A percentile compares a stretch with the other conserved stretches of the same genome.
Conservation (phyloP, 495 filamentous ascomycete species). For the Daldinia decipiens region DNA sequence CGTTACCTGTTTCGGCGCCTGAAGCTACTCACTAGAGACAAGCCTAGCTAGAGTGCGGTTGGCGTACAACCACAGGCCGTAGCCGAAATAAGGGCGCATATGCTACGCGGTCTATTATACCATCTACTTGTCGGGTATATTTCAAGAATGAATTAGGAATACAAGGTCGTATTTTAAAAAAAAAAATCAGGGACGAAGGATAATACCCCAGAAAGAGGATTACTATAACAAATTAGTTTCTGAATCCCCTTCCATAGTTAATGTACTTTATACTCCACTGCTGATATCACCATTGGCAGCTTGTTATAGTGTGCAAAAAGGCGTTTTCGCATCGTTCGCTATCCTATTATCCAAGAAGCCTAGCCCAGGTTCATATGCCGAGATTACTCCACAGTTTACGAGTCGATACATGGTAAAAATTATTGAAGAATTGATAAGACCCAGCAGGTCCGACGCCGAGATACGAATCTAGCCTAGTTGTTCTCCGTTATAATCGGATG, state of each 20-base stretch:
- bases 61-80: not conserved
- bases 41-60: not conserved
- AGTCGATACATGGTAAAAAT: not conserved
- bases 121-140: not conserved
- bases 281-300: slow-evolving; percentile 12
- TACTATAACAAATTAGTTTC: slow-evolving; percentile 15
- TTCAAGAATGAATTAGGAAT: slow-evolving; percentile 5
- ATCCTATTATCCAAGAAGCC: not conserved
- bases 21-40: slow-evolving; percentile 31
- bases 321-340: too few relatives aligned
- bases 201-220: slow-evolving; percentile 36
- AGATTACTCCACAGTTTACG: not conserved
- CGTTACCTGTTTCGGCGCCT: slow-evolving; percentile 41
- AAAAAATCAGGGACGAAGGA: slow-evolving; percentile 3
- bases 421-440: slow-evolving; percentile 8
- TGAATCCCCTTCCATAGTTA: slow-evolving; percentile 17
- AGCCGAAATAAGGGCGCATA: not conserved
- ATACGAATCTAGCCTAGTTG: slow-evolving; percentile 13
- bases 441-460: not conserved
- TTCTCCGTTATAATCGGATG: slow-evolving; percentile 19
- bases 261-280: slow-evolving; percentile 27
- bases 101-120: not conserved
- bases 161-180: not conserved
- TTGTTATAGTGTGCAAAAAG: too few relatives aligned
- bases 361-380: not conserved